Evolutionary conservation across 148 eudicot species (phyloP).

Genomic region (Rhododendron griersonianum): DNA sequence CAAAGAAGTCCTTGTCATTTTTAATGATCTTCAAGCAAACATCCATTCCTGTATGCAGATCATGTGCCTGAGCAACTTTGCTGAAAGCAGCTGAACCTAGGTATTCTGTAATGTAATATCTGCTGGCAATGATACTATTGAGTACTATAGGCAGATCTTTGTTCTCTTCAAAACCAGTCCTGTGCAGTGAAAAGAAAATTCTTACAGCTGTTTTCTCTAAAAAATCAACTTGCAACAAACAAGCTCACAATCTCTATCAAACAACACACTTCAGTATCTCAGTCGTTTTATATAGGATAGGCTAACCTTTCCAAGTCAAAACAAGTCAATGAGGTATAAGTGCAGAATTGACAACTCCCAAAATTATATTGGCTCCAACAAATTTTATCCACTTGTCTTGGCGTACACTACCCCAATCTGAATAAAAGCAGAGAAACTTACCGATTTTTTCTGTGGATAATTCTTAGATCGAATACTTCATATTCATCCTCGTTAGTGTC

Average conservation of each 20-base stretch:
- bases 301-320: not conserved
- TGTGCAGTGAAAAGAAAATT: conserved; percentile 30
- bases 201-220: conserved; percentile 17
- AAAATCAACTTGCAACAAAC: conserved; percentile 20
- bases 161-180: conserved; percentile 97
- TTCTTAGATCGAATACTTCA: conserved; percentile 78
- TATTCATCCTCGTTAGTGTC: conserved; percentile 59
- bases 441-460: conserved; percentile 96
- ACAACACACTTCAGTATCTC: not conserved
- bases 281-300: not conserved
- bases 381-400: not conserved
- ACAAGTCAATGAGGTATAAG: not conserved
- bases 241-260: conserved; percentile 8
- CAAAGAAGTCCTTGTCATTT: conserved; percentile 95
- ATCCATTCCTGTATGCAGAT: conserved; percentile 69
- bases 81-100: conserved; percentile 99
- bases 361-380: not conserved
- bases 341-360: not conserved
- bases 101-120: conserved; percentile 77
- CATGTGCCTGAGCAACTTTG: conserved; percentile 94
- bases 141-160: conserved; percentile 77
- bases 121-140: conserved; percentile 65
- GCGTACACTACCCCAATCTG: not conserved
- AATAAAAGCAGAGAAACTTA: conserved; percentile 14
- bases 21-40: conserved; percentile 97